Evolutionary conservation across 176 grass and related monocot species (phyloP).

Genomic region (Carex myosuroides): DNA sequence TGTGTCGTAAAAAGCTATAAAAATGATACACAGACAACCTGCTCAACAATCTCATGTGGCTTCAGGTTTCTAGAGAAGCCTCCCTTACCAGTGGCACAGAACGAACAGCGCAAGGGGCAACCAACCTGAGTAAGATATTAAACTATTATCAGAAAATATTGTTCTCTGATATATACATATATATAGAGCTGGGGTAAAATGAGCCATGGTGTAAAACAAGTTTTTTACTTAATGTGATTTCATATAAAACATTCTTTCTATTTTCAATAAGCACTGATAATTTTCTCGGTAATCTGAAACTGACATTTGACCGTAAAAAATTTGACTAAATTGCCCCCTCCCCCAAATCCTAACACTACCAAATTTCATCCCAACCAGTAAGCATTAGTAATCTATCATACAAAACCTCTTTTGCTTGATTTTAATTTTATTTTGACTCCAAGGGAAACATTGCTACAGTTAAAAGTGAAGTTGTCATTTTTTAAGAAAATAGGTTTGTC

Average conservation of each 20-base stretch:
- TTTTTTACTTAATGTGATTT: not conserved
- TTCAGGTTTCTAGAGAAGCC: slow-evolving; percentile 90
- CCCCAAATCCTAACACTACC: not conserved
- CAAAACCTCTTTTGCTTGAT: not conserved
- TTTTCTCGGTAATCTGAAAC: not conserved
- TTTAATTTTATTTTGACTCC: not conserved
- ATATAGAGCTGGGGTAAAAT: too few relatives aligned
- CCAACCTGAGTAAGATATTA: slow-evolving; percentile 50
- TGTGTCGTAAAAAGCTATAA: not conserved
- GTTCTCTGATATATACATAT: not conserved
- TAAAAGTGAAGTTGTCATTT: not conserved
- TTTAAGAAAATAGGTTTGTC: not conserved
- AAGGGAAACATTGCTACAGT: not conserved
- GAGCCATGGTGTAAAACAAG: too few relatives aligned
- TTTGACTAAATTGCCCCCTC: not conserved
- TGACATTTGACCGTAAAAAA: not conserved
- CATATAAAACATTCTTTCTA: not conserved
- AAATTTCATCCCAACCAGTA: not conserved
- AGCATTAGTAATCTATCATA: not conserved
- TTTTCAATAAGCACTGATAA: not conserved
- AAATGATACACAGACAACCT: slow-evolving; percentile 28
- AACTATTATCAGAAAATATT: not conserved
- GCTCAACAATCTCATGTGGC: slow-evolving; percentile 74
- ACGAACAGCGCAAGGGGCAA: slow-evolving; percentile 79
- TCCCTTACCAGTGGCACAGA: slow-evolving; percentile 88